Conservation (phyloP, 805 yeast genomes). For the Cyberlindnera maritima region DNA sequence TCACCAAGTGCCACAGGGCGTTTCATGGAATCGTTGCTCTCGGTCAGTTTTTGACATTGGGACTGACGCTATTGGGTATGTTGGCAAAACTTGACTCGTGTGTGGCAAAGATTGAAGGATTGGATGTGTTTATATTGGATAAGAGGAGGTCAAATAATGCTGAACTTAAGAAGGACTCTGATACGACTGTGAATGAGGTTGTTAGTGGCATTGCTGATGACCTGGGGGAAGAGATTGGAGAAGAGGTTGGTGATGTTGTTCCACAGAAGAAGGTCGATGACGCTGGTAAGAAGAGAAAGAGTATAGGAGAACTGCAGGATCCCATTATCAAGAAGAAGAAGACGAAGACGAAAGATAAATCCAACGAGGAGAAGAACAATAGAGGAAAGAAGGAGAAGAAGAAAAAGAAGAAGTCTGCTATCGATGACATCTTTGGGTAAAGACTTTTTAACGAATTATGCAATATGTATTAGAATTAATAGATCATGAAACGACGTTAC, state of each 20-base stretch:
- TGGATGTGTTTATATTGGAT: constrained; percentile 2
- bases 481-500: constrained; percentile 11
- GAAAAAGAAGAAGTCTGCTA: constrained; percentile 51
- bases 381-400: constrained; percentile 34
- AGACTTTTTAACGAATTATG: background rate
- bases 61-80: constrained; percentile 62
- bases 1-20: constrained; percentile 52
- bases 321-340: background rate
- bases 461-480: background rate
- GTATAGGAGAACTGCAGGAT: background rate
- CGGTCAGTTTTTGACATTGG: constrained; percentile 76
- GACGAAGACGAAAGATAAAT: background rate
- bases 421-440: constrained; percentile 74
- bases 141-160: background rate
- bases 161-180: background rate
- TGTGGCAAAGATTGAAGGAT: constrained; percentile 15
- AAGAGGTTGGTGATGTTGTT: constrained; percentile 33
- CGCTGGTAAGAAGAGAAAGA: constrained; percentile 2
- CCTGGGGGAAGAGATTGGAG: constrained; percentile 34
- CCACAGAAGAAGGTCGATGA: background rate
- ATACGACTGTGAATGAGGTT: background rate
- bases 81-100: constrained; percentile 42
- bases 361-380: constrained; percentile 5
- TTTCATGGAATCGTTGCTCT: constrained; percentile 67
- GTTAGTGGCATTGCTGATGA: constrained; percentile 6